Evolutionary conservation across 2,329 filamentous ascomycete genomes (phyloP), one percentile per base, ranked within the genome.

Genomic region (Basipetospora sp.): DNA sequence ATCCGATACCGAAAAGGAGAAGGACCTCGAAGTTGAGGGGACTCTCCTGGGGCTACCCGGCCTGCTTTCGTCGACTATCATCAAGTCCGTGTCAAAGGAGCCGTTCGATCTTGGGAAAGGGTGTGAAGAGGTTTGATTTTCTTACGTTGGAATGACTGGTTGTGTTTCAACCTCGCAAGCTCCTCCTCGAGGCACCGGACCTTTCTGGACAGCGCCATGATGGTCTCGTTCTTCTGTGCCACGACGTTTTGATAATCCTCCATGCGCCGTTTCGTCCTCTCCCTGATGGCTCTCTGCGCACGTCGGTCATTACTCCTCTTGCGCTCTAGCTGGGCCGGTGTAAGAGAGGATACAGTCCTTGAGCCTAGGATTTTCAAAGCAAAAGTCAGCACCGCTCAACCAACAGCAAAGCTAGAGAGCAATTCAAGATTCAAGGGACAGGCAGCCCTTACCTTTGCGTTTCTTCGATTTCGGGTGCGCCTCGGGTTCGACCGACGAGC

Each of bases 301-400:
- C 93, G 84, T 43, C 86, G 74, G 55, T 94, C 86, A 62, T 94
- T 94, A 50, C 84, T 83, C 45, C 87, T 71, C 64, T 94, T 94
- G 57, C 86, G 81, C 20, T 80, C 83, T 42, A 94, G 71, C 59
- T 94, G 87, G 43, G 87, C 81, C 5, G 85, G 81, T 9, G 84
- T 92, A 53, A 94, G 68, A 50, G 82, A 88, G 45, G 85, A 84
- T 40, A 93, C 86, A 45, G 82, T 86, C 47, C 85, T 74, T 42
- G 80, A 71, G n/a, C 22, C 31, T 33, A 20, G n/a, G 5, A 5
- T 16, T 26, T 19, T 17, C 39, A 17, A 13, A 17, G 15, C n/a
- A 14, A 27, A 29, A 8, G 25, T 4, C 6, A 18, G 3, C 10
- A n/a, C 8, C 4, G 11, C 4, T 8, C 13, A 34, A 19, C 8